Percentiles rank a stretch among this genome's conserved stretches.
Evolutionary conservation across 129 eudicot species (phyloP).

Genomic region (Smallanthus sonchifolius): DNA sequence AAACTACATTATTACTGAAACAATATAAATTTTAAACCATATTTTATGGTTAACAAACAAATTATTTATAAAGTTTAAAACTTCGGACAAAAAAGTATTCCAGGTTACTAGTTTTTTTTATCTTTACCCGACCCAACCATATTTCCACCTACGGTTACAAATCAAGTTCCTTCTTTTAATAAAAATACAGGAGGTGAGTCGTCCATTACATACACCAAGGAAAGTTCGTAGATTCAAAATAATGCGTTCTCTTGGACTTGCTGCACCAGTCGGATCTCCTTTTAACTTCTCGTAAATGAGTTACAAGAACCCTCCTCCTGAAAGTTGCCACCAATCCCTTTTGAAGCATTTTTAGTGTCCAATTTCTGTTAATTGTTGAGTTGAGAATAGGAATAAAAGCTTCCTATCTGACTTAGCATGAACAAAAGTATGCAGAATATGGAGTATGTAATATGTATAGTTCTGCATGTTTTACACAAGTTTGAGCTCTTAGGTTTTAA

Average conservation of each 20-base stretch:
- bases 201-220: conserved; percentile 34
- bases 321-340: neutral
- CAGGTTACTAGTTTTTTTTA: neutral
- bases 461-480: conserved; percentile 17
- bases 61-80: neutral
- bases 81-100: neutral
- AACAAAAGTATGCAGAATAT: conserved; percentile 12
- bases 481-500: conserved; percentile 9
- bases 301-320: neutral
- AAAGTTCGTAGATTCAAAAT: conserved; percentile 48
- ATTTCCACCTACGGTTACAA: neutral
- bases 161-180: neutral
- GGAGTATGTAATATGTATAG: conserved; percentile 28
- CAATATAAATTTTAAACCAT: neutral
- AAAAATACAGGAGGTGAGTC: conserved; percentile 36
- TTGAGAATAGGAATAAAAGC: conserved; percentile 22
- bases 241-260: conserved; percentile 60
- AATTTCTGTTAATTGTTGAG: conserved; percentile 2
- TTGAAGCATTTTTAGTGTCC: neutral
- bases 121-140: neutral
- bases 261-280: conserved; percentile 62
- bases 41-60: neutral
- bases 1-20: neutral
- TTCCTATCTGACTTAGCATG: conserved; percentile 1
- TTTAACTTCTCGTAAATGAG: conserved; percentile 14